phyloP scores from a whole-genome alignment of 2,329 filamentous ascomycete species.

The Leptosphaerulina australis region DNA sequence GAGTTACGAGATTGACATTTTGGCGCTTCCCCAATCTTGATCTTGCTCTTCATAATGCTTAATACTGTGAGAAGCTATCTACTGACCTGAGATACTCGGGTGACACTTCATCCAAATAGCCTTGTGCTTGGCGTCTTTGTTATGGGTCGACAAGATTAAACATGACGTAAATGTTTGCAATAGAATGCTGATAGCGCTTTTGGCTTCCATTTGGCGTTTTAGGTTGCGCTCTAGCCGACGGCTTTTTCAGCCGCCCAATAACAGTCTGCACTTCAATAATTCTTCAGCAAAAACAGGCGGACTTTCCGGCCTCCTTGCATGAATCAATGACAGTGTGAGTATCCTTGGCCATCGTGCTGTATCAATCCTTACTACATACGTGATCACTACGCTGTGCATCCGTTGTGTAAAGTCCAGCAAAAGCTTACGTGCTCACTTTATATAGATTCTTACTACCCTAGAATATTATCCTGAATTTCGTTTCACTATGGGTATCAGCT shows the following conservation, averaged over 20 bases:
- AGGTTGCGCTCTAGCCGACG: slow-evolving; percentile 1
- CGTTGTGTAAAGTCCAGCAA: neutral
- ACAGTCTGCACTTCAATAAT: neutral
- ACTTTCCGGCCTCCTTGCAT: neutral
- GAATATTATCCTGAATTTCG: neutral
- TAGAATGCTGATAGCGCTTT: neutral
- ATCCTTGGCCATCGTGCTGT: slow-evolving; percentile 4
- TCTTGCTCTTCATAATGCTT: slow-evolving; percentile 6
- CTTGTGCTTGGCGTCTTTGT: neutral
- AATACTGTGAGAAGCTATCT: neutral
- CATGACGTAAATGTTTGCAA: slow-evolving; percentile 14
- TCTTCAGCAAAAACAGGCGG: neutral
- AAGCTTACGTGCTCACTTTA: neutral
- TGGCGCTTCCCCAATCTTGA: slow-evolving; percentile 8
- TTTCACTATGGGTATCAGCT: slow-evolving; percentile 7
- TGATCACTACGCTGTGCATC: slow-evolving; percentile 1
- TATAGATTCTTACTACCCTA: neutral
- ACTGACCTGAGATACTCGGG: neutral
- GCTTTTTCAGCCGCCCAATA: neutral
- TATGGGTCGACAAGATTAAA: neutral
- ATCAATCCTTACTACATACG: neutral
- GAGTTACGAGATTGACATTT: slow-evolving; percentile 10
- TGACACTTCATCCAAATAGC: slow-evolving; percentile 3
- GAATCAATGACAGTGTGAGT: neutral
- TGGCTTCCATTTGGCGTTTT: neutral